These are phyloP conservation scores for Aspergillus thermomutatus DNA, from an alignment of 2,329 filamentous ascomycete species.

Conservation along the genomic window DNA sequence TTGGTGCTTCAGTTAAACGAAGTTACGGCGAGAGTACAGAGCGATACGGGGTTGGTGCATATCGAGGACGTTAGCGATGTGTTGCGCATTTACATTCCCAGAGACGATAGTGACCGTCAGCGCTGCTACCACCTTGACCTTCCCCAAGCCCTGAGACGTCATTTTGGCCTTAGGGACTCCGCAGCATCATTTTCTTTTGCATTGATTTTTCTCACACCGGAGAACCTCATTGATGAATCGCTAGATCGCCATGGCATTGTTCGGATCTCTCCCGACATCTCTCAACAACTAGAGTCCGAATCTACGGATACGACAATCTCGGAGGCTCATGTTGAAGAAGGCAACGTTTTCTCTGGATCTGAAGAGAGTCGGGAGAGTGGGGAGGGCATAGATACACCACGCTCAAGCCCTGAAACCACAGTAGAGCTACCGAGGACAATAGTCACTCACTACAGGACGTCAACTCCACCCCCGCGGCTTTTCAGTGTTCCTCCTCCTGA, in stretches of 20 bases:
- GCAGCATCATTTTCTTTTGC: neutral
- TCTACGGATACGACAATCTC: too few relatives aligned
- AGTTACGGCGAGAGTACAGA: neutral
- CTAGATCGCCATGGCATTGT: neutral
- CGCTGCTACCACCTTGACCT: constrained; percentile 1
- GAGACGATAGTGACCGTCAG: neutral
- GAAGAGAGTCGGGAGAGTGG: neutral
- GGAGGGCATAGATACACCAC: too few relatives aligned
- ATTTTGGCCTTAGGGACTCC: neutral
- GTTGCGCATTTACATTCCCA: constrained; percentile 2
- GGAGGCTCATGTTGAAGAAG: too few relatives aligned
- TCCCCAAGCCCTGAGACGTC: neutral
- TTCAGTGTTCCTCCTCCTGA: too few relatives aligned
- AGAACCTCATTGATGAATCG: neutral
- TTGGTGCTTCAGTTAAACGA: constrained; percentile 1
- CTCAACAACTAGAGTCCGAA: neutral
- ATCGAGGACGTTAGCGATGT: neutral
- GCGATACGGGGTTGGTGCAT: constrained; percentile 2
- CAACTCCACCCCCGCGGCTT: too few relatives aligned
- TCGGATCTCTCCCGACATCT: neutral
- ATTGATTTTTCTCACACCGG: neutral
- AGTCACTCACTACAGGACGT: too few relatives aligned
- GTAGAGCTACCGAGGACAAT: too few relatives aligned
- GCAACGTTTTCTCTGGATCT: too few relatives aligned
- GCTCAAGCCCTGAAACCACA: too few relatives aligned